Base-by-base conservation (phyloP, 345 rosid species). In the Cardamine occulta region DNA sequence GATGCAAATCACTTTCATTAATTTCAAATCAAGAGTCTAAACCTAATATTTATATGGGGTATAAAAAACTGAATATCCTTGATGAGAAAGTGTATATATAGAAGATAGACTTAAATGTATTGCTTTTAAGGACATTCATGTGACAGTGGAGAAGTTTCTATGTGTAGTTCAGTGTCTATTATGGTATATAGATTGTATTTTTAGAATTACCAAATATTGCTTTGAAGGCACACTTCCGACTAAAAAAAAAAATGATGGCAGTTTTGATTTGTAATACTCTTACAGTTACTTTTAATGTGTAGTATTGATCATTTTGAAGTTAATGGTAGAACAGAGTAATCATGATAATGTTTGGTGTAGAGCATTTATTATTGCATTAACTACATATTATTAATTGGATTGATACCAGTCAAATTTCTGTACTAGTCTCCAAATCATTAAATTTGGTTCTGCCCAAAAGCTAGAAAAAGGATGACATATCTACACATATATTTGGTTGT, bases 311-410 rank as follows among this genome's bases (percentile, higher is more conserved):
- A 52, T 29, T 23, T 44, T 45, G 70, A 70, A 63, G 66, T 76
- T 54, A 63, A 76, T 70, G 75, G 65, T 77, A 47, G 75, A 77
- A 71, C 53, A 77, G 45, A 63, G 67, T 18, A 76, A 69, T 70
- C 26, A 77, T 77, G 80, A 77, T 77, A 70, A 56, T 37, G 80
- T 77, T 77, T 56, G 80, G 80, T 77, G 55, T 70, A 70, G 23
- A 45, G 80, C 80, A 77, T 77, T 71, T 71, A 77, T 21, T 64
- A 77, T 70, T 77, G 72, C 80, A 77, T 77, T 70, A 63, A 76
- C 48, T 63, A 24, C 60, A 23, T 62, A 35, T 54, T 34, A 44
- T 70, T 56, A 70, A 70, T 76, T 63, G 18, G 66, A 48, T 77
- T 55, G 80, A 70, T 76, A 76, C 70, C 66, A 35, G 17, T 70